Percentiles rank a stretch among this genome's conserved stretches.
These are phyloP conservation scores for Circinella minor DNA, from an alignment of 371 early-diverging fungal genomes.

Conservation along the genomic window DNA sequence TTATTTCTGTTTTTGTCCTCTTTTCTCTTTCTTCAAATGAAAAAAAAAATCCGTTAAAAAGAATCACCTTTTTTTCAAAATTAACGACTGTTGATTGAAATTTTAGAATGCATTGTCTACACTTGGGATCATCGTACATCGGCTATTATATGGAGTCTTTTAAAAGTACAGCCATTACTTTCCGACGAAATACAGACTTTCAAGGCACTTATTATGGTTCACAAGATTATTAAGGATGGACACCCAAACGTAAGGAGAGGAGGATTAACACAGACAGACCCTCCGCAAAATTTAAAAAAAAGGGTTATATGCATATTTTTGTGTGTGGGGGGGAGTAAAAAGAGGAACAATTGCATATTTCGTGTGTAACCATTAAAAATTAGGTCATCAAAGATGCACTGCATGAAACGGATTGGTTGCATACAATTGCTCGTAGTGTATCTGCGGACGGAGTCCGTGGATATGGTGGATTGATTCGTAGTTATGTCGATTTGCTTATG, in stretches of 20 bases:
- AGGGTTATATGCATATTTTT: no score
- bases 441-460: conserved; percentile 69
- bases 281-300: no score
- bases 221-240: conserved; percentile 95
- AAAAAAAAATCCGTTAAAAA: background rate
- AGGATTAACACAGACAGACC: background rate
- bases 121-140: conserved; percentile 94
- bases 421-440: conserved; percentile 68
- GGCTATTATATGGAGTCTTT: conserved; percentile 84
- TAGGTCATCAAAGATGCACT: conserved; percentile 80
- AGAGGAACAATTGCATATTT: background rate
- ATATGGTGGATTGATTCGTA: conserved; percentile 89
- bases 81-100: background rate
- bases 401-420: conserved; percentile 70
- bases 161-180: conserved; percentile 86
- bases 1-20: no score
- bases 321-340: no score
- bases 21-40: no score
- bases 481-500: conserved; percentile 87
- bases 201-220: conserved; percentile 93
- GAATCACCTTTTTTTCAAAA: background rate
- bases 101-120: conserved; percentile 83
- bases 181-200: conserved; percentile 93
- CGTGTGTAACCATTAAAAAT: background rate
- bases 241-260: conserved; percentile 70